These are phyloP conservation scores for Ilex paraguariensis DNA, from an alignment of 305 asterid genomes.

Conservation along the genomic window DNA sequence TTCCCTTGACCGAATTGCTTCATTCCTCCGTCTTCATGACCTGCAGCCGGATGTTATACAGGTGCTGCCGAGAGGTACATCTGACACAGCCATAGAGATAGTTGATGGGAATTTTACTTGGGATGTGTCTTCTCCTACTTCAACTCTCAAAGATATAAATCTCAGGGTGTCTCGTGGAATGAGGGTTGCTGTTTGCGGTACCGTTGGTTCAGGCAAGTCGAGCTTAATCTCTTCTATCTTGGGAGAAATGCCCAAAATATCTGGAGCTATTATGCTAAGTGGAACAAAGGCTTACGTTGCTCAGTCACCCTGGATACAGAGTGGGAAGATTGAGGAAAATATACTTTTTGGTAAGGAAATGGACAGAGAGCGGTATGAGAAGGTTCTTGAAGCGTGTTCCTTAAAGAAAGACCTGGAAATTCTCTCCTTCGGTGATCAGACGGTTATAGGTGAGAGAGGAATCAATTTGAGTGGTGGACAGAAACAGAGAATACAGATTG, in stretches of 20 bases:
- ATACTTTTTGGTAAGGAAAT: constrained; percentile 70
- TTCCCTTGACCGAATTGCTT: constrained; percentile 74
- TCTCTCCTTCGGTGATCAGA: constrained; percentile 73
- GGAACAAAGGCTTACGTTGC: constrained; percentile 79
- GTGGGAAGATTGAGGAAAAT: constrained; percentile 83
- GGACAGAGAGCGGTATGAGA: constrained; percentile 52
- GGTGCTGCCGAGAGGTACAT: constrained; percentile 45
- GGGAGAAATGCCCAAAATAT: constrained; percentile 74
- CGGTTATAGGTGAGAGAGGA: constrained; percentile 82
- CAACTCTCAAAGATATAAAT: constrained; percentile 48
- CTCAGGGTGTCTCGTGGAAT: constrained; percentile 50
- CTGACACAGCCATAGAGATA: constrained; percentile 54
- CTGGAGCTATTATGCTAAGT: constrained; percentile 50
- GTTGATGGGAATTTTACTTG: constrained; percentile 64
- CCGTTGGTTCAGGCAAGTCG: constrained; percentile 89
- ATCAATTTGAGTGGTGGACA: constrained; percentile 90
- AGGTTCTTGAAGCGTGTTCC: constrained; percentile 67
- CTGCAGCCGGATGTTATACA: constrained; percentile 46
- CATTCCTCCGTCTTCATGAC: constrained; percentile 76
- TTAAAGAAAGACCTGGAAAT: constrained; percentile 74
- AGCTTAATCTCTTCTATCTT: constrained; percentile 68
- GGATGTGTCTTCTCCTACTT: constrained; percentile 44
- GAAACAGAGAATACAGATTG: constrained; percentile 88
- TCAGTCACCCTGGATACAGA: constrained; percentile 92
- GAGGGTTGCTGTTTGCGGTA: constrained; percentile 87